Base-by-base conservation (phyloP, 169 alveolate species). In the Theileria equi region DNA sequence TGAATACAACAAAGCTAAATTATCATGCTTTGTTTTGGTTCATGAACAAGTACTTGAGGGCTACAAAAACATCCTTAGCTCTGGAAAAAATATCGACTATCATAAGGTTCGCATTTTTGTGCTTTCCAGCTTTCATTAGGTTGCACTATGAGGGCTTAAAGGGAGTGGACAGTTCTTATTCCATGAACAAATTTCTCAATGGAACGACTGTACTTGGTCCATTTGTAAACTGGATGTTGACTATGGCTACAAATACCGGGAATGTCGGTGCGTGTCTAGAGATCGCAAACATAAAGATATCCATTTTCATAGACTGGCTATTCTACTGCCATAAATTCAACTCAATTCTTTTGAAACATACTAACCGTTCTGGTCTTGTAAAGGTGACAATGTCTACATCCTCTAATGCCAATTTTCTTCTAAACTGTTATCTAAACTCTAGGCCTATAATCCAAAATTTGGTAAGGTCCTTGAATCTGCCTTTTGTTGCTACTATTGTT, bases 201-300 rank as follows among this genome's bases (percentile, higher is more conserved):
- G 25, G 21, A 2, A 34, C 5, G 10, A 54, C 13, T 1, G 21
- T 11, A 16, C n/a, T 31, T 17, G 45, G 45, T 0, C 31, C 38
- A 31, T 34, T 54, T 3, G 23, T 50, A 10, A 49, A 54, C 32
- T 43, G 69, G 73, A 38, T 71, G 72, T 61, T 71, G 26, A 45
- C 32, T 16, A 36, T 71, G 19, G 58, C 69, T 52, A 60, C 48
- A 17, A 47, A 31, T 62, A 58, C 59, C 64, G 32, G 74, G 45
- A 1, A 55, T 49, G 25, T 58, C 74, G 35, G 48, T 21, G 67
- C 67, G 25, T 74, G 80, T 57, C 66, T 74, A 45, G 84, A 74
- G 43, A 55, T 66, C 32, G 84, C 84, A n/a, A 74, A 74, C 38
- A 55, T 74, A 7, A 74, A 74, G 65, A 40, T 66, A 55, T 68